These are phyloP conservation scores for Hymenotorrendiella dingleyae DNA, from an alignment of 2,329 filamentous ascomycete genomes.

Conservation along the genomic window DNA sequence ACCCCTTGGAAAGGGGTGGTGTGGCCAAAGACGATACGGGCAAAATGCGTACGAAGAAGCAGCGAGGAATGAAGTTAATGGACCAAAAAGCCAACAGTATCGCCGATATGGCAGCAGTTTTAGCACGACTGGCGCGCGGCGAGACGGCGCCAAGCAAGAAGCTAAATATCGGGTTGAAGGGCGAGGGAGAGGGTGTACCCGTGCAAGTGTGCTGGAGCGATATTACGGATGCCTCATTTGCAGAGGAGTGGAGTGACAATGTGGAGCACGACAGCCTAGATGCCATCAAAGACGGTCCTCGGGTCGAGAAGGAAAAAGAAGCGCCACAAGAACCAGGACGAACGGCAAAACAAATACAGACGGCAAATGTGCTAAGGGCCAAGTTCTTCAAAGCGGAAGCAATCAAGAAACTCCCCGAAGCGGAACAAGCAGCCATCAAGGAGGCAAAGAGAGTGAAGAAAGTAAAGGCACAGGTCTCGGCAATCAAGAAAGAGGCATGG, in stretches of 20 bases:
- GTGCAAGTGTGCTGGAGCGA: constrained; percentile 32
- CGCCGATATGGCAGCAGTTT: constrained; percentile 51
- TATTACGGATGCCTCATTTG: constrained; percentile 33
- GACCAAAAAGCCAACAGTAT: constrained; percentile 54
- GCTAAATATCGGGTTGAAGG: constrained; percentile 17
- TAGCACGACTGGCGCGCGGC: constrained; percentile 10
- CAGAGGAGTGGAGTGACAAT: constrained; percentile 30
- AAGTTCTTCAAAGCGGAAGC: too few relatives aligned
- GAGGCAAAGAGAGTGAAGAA: not conserved
- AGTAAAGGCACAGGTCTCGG: not conserved
- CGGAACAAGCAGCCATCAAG: too few relatives aligned
- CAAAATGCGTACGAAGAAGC: constrained; percentile 19
- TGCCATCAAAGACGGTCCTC: not conserved
- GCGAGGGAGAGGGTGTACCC: constrained; percentile 13
- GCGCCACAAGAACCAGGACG: not conserved
- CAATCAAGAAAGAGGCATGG: not conserved
- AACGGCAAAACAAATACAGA: not conserved
- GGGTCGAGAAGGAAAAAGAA: not conserved
- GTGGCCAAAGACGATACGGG: constrained; percentile 31
- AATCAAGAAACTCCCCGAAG: not conserved
- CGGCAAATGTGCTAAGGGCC: too few relatives aligned
- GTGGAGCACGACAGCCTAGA: constrained; percentile 30
- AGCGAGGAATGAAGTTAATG: constrained; percentile 23
- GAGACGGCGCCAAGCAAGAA: constrained; percentile 2
- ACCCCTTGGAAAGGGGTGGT: constrained; percentile 35